Evolutionary conservation across 495 filamentous ascomycete species (phyloP), one percentile per base, ranked within the genome.

Genomic region (Penicillium fimorum): DNA sequence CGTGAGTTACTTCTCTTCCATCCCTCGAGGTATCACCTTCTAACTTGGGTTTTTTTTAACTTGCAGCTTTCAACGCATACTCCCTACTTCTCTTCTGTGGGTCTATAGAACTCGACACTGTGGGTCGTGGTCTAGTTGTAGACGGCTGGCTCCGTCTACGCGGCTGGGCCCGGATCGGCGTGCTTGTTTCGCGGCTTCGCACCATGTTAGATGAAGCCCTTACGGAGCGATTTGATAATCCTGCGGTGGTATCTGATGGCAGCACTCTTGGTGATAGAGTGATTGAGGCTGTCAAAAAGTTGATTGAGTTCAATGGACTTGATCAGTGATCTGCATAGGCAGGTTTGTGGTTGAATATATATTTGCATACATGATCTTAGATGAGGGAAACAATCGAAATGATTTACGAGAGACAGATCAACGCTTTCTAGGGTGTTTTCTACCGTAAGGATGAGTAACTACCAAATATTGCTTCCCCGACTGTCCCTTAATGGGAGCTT

Each of bases 131-230:
- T 4, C 75, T 98, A 3, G 74, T 97, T 13, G 90, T 98, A 5
- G 95, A 97, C 73, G 92, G 90, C 40, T 97, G 95, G 95, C 70
- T 97, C 35, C 79, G 89, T 30, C 74, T 97, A 22, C 82, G 92
- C 7, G 94, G 94, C 3, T 97, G 95, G 94, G 95, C 95, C 3
- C 78, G 95, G 20, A 92, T 98, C 50, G 94, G 94, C 11, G 93
- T 96, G 7, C 71, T 98, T 51, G 88, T 97, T 12, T 89, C 87
- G 13, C 79, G 92, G 48, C 70, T 98, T 47, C 78, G 95, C 54
- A 85, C 82, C 46, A 88, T 97, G 85, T 77, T 98, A 13, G 95
- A 98, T 68, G 82, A 85, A 62, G 77, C 94, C 37, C 81, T 98
- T 56, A 85, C 86, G 57, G 69, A 76, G 47, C 90, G 89, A 65